phyloP scores from a whole-genome alignment of 75 land plant species.

The Pseudotsuga menziesii region DNA sequence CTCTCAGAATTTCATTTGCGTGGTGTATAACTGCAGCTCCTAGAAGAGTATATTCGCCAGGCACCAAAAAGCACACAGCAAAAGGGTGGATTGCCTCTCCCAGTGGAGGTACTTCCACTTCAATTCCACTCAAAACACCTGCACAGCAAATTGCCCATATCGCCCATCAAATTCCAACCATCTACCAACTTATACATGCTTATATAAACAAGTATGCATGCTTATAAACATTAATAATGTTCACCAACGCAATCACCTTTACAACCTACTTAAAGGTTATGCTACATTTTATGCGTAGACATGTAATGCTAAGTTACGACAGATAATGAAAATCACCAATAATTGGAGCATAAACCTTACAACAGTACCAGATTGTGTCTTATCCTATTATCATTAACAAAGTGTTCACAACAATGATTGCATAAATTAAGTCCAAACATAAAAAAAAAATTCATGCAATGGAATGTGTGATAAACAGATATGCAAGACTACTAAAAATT shows the following conservation, averaged over 20 bases:
- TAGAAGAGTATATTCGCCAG: slow-evolving; percentile 90
- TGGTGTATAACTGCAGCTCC: slow-evolving; percentile 82
- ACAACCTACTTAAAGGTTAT: background rate
- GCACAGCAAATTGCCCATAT: background rate
- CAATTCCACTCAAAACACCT: slow-evolving; percentile 79
- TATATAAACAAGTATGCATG: background rate
- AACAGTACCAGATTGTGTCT: background rate
- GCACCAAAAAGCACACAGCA: slow-evolving; percentile 86
- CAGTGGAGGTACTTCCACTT: slow-evolving; percentile 68
- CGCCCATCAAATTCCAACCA: background rate
- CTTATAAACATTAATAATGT: background rate
- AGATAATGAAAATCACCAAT: background rate
- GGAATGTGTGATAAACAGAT: too few relatives aligned
- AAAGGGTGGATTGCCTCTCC: slow-evolving; percentile 79
- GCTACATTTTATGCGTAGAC: background rate
- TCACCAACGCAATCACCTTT: background rate
- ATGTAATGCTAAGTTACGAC: background rate
- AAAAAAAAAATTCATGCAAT: too few relatives aligned
- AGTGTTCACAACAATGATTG: background rate
- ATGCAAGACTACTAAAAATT: too few relatives aligned
- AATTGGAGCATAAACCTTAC: background rate
- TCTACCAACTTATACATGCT: too few relatives aligned
- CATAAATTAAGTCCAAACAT: background rate
- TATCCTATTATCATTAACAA: background rate
- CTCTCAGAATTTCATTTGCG: slow-evolving; percentile 58